Percentiles rank a stretch among this genome's conserved stretches.
Evolutionary conservation across 345 rosid species (phyloP).

Genomic region (Lepidium aucheri): DNA sequence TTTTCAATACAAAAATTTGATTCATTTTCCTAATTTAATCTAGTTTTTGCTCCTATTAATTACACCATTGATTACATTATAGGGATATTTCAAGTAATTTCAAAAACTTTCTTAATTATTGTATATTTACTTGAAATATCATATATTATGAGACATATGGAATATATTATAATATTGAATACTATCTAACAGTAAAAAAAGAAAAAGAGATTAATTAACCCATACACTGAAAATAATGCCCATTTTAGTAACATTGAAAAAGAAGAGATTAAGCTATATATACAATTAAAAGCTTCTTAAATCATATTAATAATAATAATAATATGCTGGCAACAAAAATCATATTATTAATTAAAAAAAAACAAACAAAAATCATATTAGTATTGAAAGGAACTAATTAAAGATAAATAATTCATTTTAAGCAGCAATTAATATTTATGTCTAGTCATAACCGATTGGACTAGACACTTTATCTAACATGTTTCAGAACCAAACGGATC

Average conservation of each 20-base stretch:
- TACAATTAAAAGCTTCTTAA: neutral
- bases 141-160: too few relatives aligned
- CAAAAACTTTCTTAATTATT: too few relatives aligned
- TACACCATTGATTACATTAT: too few relatives aligned
- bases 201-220: neutral
- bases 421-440: constrained; percentile 1
- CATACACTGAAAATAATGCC: neutral
- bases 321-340: too few relatives aligned
- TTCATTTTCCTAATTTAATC: too few relatives aligned
- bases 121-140: too few relatives aligned
- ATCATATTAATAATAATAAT: neutral
- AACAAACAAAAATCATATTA: neutral
- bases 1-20: too few relatives aligned
- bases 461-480: constrained; percentile 22
- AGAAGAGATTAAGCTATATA: neutral
- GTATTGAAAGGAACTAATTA: constrained; percentile 3
- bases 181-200: neutral
- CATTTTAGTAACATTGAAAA: neutral
- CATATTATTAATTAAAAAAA: too few relatives aligned
- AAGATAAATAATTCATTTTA: neutral
- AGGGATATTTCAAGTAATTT: too few relatives aligned
- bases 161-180: neutral
- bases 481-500: neutral
- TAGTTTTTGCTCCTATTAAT: too few relatives aligned
- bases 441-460: constrained; percentile 18